Percentiles rank a stretch among this genome's conserved stretches.
phyloP scores from a whole-genome alignment of 768 basidiomycete genomes.

The Lentinus tigrinus region DNA sequence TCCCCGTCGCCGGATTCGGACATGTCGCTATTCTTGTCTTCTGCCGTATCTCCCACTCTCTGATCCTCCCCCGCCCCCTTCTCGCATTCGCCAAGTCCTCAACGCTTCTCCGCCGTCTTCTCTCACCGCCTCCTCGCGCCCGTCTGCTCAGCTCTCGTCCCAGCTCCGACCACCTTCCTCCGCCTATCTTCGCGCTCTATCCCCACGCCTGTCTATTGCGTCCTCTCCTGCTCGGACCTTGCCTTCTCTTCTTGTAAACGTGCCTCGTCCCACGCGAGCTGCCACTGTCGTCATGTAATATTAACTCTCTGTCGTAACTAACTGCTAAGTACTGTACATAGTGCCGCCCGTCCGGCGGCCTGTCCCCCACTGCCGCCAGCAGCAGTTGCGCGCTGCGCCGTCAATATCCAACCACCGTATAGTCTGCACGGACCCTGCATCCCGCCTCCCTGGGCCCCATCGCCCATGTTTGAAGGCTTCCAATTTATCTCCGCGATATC shows the following conservation, averaged over 20 bases:
- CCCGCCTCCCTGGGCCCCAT: not conserved
- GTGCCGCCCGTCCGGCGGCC: not conserved
- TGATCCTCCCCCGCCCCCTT: slow-evolving; percentile 1
- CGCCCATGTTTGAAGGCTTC: not conserved
- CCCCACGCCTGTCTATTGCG: slow-evolving; percentile 9
- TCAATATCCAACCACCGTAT: not conserved
- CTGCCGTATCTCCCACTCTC: slow-evolving; percentile 13
- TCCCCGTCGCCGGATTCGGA: slow-evolving; percentile 11
- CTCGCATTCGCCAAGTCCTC: slow-evolving; percentile 1
- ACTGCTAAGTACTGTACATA: not conserved
- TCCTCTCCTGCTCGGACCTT: not conserved
- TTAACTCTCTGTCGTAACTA: not conserved
- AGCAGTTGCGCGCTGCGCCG: not conserved
- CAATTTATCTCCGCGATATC: not conserved
- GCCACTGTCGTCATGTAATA: slow-evolving; percentile 1
- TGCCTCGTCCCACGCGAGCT: slow-evolving; percentile 1
- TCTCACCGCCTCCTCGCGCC: no score
- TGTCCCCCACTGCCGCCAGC: not conserved
- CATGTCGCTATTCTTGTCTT: slow-evolving; percentile 15
- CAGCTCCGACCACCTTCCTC: not conserved
- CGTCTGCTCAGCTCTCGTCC: slow-evolving; percentile 2
- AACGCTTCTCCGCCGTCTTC: not conserved
- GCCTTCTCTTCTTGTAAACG: slow-evolving; percentile 1
- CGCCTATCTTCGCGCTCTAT: not conserved
- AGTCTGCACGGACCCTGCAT: not conserved